These are phyloP conservation scores for Austroboletus eburneus DNA, from an alignment of 768 basidiomycete genomes.

Conservation along the genomic window DNA sequence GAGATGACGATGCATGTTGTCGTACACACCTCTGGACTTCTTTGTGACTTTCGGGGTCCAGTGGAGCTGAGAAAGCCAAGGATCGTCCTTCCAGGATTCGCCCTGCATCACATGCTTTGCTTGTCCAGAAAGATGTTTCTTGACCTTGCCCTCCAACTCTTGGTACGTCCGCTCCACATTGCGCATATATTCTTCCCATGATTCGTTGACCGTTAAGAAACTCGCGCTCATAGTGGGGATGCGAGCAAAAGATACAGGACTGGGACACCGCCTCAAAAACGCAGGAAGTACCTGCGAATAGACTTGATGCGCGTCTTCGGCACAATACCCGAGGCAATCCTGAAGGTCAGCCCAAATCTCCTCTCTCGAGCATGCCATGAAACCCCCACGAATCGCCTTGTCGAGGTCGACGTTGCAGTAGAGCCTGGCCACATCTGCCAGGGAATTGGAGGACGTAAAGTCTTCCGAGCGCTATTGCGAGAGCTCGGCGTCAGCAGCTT, in stretches of 20 bases:
- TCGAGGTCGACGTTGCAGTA: conserved; percentile 81
- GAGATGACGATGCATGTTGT: conserved; percentile 19
- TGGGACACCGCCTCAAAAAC: conserved; percentile 81
- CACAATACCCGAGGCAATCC: conserved; percentile 82
- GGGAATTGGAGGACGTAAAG: conserved; percentile 85
- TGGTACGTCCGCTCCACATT: conserved; percentile 74
- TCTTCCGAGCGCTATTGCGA: conserved; percentile 82
- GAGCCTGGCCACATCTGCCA: conserved; percentile 86
- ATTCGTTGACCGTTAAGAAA: conserved; percentile 85
- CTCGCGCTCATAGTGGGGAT: conserved; percentile 88
- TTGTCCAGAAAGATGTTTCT: conserved; percentile 57
- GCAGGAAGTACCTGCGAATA: conserved; percentile 72
- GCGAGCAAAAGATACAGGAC: conserved; percentile 90
- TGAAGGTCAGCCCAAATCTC: conserved; percentile 62
- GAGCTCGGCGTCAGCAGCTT: conserved; percentile 40
- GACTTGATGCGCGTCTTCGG: conserved; percentile 81
- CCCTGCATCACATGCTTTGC: conserved; percentile 46
- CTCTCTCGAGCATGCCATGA: conserved; percentile 64
- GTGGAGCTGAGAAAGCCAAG: conserved; percentile 88
- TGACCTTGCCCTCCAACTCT: conserved; percentile 63
- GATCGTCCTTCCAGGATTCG: conserved; percentile 63
- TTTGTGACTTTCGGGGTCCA: conserved; percentile 87
- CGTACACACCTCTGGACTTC: conserved; percentile 58
- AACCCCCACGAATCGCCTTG: conserved; percentile 74
- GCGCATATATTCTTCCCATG: conserved; percentile 81